A percentile compares a stretch with the other conserved stretches of the same genome.
These are phyloP conservation scores for Corylus avellana DNA, from an alignment of 306 rosid genomes.

Conservation along the genomic window DNA sequence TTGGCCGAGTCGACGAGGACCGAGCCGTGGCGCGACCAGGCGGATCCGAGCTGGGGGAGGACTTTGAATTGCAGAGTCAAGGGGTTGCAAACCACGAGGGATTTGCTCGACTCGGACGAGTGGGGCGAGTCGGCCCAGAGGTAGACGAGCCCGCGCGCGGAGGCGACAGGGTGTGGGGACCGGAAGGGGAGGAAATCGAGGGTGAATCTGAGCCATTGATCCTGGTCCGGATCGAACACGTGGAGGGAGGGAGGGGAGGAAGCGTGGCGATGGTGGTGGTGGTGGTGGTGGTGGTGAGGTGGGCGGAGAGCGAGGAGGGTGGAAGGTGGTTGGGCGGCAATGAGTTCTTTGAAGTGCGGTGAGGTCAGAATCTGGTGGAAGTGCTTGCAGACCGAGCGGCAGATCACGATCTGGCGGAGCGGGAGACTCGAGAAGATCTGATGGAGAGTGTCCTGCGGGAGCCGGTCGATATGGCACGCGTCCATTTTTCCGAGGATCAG, in stretches of 20 bases:
- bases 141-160: constrained; percentile 74
- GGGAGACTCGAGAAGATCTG: constrained; percentile 82
- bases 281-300: constrained; percentile 39
- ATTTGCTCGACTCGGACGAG: constrained; percentile 43
- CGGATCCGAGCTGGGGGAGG: constrained; percentile 87
- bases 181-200: constrained; percentile 80
- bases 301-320: constrained; percentile 75
- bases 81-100: constrained; percentile 78
- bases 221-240: constrained; percentile 63
- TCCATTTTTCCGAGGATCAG: constrained; percentile 34
- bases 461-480: constrained; percentile 56
- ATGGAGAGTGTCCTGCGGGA: constrained; percentile 70
- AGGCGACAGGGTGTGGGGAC: constrained; percentile 80
- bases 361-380: constrained; percentile 65
- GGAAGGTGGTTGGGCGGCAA: constrained; percentile 59
- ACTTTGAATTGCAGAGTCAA: constrained; percentile 63
- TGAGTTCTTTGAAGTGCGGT: constrained; percentile 51
- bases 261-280: constrained; percentile 29
- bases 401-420: constrained; percentile 70
- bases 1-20: constrained; percentile 69
- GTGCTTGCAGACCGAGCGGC: constrained; percentile 73
- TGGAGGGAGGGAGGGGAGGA: constrained; percentile 42
- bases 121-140: constrained; percentile 75
- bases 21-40: constrained; percentile 91
- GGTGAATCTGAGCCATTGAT: constrained; percentile 59